Evolutionary conservation across 2,329 filamentous ascomycete species (phyloP).

Genomic region (Cryphonectria nitschkei): DNA sequence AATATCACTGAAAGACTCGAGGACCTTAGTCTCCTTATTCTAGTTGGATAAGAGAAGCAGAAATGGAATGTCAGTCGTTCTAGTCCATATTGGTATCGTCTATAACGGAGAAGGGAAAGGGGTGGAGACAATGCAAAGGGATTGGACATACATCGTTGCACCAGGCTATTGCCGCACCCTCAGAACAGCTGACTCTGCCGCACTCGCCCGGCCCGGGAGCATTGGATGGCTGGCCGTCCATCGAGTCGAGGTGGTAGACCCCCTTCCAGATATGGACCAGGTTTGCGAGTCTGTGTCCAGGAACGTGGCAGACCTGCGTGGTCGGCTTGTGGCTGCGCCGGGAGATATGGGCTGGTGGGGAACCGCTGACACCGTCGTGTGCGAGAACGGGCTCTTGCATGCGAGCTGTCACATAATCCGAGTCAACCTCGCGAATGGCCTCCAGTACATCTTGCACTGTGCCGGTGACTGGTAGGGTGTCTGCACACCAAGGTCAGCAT

Average conservation of each 20-base stretch:
- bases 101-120: not conserved
- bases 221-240: constrained; percentile 26
- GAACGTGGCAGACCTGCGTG: not conserved
- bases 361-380: not conserved
- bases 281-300: not conserved
- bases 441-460: not conserved
- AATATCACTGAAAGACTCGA: not conserved
- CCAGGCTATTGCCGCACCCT: constrained; percentile 32
- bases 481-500: not conserved
- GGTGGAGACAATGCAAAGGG: not conserved
- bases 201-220: constrained; percentile 30
- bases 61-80: not conserved
- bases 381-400: not conserved
- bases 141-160: constrained; percentile 34
- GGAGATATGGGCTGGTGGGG: not conserved
- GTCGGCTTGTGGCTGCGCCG: not conserved
- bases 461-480: not conserved
- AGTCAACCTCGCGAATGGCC: not conserved
- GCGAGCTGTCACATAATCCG: not conserved
- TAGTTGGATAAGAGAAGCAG: not conserved
- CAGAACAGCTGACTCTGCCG: constrained; percentile 32
- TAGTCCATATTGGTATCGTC: not conserved
- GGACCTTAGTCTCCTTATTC: not conserved
- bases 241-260: constrained; percentile 27
- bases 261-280: constrained; percentile 12